Percentiles rank a stretch among this genome's conserved stretches.
Evolutionary conservation across 2,329 filamentous ascomycete species (phyloP).

Genomic region (Aureobasidium sp.): DNA sequence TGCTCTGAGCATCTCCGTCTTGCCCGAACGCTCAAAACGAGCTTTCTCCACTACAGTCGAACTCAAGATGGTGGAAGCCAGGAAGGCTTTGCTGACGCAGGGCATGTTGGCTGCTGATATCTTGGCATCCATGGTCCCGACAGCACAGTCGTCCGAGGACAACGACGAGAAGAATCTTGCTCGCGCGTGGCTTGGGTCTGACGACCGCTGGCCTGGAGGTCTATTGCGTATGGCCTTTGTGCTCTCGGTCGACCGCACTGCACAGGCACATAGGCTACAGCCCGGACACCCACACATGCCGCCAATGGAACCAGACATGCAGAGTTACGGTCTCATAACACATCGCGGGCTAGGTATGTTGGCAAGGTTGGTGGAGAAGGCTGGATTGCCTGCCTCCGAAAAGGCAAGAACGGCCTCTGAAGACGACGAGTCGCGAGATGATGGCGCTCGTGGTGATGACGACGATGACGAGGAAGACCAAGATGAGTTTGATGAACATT

Average conservation of each 20-base stretch:
- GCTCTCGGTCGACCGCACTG: constrained; percentile 39
- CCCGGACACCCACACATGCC: constrained; percentile 18
- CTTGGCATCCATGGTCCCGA: constrained; percentile 58
- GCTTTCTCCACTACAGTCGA: constrained; percentile 30
- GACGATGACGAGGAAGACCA: constrained; percentile 21
- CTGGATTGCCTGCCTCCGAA: constrained; percentile 20
- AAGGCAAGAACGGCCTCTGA: constrained; percentile 13
- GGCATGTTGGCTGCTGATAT: constrained; percentile 87
- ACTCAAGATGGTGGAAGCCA: constrained; percentile 63
- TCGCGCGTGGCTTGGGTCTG: constrained; percentile 70
- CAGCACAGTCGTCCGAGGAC: constrained; percentile 12
- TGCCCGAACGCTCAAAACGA: constrained; percentile 61
- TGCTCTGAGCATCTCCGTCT: constrained; percentile 72
- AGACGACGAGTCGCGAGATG: background rate
- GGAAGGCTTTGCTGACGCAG: constrained; percentile 87
- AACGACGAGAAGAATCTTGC: constrained; percentile 49
- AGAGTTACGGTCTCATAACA: constrained; percentile 29
- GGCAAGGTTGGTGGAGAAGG: constrained; percentile 39
- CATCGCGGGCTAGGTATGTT: constrained; percentile 41
- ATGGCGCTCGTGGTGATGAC: constrained; percentile 17
- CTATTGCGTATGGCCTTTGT: constrained; percentile 68
- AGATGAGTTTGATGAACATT: constrained; percentile 18
- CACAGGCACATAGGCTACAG: constrained; percentile 16
- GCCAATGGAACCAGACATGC: constrained; percentile 20
- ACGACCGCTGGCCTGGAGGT: constrained; percentile 75